Evolutionary conservation across 2,329 filamentous ascomycete species (phyloP), one percentile per base, ranked within the genome.

Genomic region (Scedosporium boydii): DNA sequence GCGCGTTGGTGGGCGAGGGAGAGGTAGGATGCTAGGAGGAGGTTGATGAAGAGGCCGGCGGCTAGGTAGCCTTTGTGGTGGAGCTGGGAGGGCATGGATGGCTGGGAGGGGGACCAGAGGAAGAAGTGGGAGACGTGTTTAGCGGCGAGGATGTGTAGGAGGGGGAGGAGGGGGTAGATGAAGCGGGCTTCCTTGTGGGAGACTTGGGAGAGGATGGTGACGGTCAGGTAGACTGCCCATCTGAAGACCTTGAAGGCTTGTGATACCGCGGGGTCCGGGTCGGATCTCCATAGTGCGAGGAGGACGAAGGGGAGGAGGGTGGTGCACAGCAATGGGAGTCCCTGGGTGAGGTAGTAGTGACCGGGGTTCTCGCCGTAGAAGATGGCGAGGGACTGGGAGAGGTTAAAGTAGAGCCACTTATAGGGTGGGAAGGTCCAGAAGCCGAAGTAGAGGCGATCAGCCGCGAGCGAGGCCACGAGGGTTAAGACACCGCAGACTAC

Each of bases 141-240:
- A 0, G 91, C 91, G 1, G 90, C 85, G 46, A 98, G 78, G 65
- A 96, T 78, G 71, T 95, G 91, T 6, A 99, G 82, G n/a, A 87
- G 82, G 1, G 95, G 93, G 1, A 98, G 82, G 18, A 99, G 82
- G 1, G 95, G 93, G 70, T 96, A 96, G 67, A 98, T 90, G 78
- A 99, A 99, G 69, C 95, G 91, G 68, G 96, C 90, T 80, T 99
- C 95, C 74, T 99, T 99, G 77, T 99, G 95, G 1, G 91, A 87
- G 67, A 98, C 90, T 57, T 90, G 71, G 1, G 91, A 96, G 41
- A 98, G 81, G 2, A 79, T 73, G 1, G 76, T 71, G 9, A 89
- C 76, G 63, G 87, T 89, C 34, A 84, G 74, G 62, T 87, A 65
- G 51, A 88, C 80, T 6, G 84, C 78, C 34, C 80, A 78, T 9